These are phyloP conservation scores for Ogataea salicorniae DNA, from an alignment of 805 yeast species.

Conservation along the genomic window DNA sequence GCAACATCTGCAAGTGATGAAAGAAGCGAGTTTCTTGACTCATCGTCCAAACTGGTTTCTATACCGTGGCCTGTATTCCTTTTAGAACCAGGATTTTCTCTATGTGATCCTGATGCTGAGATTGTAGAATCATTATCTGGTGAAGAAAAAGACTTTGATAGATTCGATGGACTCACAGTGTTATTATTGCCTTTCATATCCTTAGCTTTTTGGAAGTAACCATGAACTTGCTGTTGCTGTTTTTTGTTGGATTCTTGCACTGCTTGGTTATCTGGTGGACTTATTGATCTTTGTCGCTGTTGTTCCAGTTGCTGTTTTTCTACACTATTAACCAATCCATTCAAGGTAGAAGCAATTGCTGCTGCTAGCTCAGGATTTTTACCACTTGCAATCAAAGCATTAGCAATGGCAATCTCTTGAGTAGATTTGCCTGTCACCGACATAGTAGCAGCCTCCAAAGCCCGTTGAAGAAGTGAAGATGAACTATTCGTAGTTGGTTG, in stretches of 20 bases:
- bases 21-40: slow-evolving; percentile 3
- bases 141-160: slow-evolving; percentile 2
- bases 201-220: neutral
- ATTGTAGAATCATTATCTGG: slow-evolving; percentile 3
- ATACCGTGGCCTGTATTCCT: slow-evolving; percentile 1
- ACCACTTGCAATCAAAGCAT: slow-evolving; percentile 45
- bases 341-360: slow-evolving; percentile 23
- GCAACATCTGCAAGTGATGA: slow-evolving; percentile 20
- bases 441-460: slow-evolving; percentile 50
- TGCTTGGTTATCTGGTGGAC: neutral
- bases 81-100: neutral
- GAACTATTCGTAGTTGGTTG: neutral
- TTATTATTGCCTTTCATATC: neutral
- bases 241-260: neutral
- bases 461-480: slow-evolving; percentile 32
- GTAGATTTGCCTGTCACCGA: slow-evolving; percentile 53
- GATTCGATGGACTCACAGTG: slow-evolving; percentile 8
- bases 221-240: neutral
- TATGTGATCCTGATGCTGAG: neutral
- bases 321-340: slow-evolving; percentile 17
- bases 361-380: slow-evolving; percentile 40
- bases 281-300: slow-evolving; percentile 3
- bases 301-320: slow-evolving; percentile 10
- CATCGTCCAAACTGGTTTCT: slow-evolving; percentile 6
- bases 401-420: slow-evolving; percentile 45